Conservation (phyloP, 1,139 yeast genomes). For the Groenewaldozyma sp. region DNA sequence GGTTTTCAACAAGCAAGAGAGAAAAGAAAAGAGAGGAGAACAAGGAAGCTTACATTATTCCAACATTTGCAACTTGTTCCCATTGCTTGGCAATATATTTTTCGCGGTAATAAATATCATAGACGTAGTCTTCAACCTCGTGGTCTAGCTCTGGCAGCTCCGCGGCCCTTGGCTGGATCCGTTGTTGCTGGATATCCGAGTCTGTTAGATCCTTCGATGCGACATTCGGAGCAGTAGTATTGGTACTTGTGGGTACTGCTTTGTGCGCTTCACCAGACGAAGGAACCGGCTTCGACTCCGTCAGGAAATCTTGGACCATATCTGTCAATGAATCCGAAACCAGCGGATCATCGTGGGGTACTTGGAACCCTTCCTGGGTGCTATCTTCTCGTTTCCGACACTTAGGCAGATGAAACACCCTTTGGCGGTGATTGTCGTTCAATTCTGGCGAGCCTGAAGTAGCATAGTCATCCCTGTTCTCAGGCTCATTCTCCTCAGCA, state of each 20-base stretch:
- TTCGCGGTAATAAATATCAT: conserved; percentile 73
- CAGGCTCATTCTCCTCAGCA: conserved; percentile 16
- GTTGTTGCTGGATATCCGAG: conserved; percentile 17
- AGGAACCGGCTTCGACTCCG: no score
- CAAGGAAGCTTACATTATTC: conserved; percentile 31
- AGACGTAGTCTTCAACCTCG: conserved; percentile 66
- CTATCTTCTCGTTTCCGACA: conserved; percentile 6
- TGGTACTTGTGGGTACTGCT: background rate
- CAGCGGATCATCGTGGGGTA: conserved; percentile 30
- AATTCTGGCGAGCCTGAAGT: background rate
- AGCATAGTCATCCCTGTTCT: background rate
- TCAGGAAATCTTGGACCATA: conserved; percentile 55
- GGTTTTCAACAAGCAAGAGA: conserved; percentile 9
- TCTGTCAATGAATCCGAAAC: conserved; percentile 56
- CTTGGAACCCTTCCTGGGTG: conserved; percentile 5
- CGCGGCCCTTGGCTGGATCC: conserved; percentile 6
- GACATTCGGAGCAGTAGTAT: background rate
- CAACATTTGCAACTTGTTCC: conserved; percentile 15
- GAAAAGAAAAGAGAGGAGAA: conserved; percentile 1
- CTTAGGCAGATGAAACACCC: conserved; percentile 16
- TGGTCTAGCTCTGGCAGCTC: conserved; percentile 16
- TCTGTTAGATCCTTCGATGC: background rate
- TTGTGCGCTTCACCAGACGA: background rate
- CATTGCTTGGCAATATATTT: conserved; percentile 21
- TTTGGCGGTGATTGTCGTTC: conserved; percentile 8